Evolutionary conservation across 2,329 filamentous ascomycete species (phyloP).

Genomic region (Kalmusia sp.): DNA sequence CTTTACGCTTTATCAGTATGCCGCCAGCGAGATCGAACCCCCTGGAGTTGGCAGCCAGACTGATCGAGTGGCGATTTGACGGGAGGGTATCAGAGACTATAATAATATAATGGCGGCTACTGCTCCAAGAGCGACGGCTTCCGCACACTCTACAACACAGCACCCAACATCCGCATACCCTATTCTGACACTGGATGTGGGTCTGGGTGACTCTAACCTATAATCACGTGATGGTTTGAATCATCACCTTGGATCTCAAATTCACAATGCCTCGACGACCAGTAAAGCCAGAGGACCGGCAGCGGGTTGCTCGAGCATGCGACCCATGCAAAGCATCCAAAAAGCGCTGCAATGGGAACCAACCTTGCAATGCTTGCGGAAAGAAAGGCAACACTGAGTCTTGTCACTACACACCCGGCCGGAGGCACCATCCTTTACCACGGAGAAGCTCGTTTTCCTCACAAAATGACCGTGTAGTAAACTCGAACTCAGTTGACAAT

Average conservation of each 20-base stretch:
- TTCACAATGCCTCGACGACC: constrained; percentile 27
- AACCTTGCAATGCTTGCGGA: constrained; percentile 25
- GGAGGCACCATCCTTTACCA: constrained; percentile 17
- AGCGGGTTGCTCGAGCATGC: constrained; percentile 29
- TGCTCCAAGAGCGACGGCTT: constrained; percentile 10
- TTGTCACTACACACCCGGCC: constrained; percentile 21
- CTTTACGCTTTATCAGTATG: not conserved
- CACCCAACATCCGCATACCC: constrained; percentile 14
- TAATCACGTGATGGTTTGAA: constrained; percentile 16
- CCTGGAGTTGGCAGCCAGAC: too few relatives aligned
- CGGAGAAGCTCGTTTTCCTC: constrained; percentile 3
- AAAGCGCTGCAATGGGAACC: constrained; percentile 25
- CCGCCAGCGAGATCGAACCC: too few relatives aligned
- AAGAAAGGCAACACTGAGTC: constrained; percentile 20
- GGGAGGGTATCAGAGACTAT: not conserved
- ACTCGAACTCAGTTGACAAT: not conserved
- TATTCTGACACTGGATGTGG: not conserved
- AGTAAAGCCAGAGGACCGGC: constrained; percentile 28
- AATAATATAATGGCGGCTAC: constrained; percentile 11
- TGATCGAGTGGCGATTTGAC: not conserved
- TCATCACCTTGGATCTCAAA: not conserved
- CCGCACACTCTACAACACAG: constrained; percentile 8
- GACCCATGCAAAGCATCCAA: constrained; percentile 27
- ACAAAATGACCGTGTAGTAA: not conserved
- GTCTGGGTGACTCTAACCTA: not conserved